These are phyloP conservation scores for Crithidia bombi DNA, from an alignment of 208 protist species.

Conservation along the genomic window DNA sequence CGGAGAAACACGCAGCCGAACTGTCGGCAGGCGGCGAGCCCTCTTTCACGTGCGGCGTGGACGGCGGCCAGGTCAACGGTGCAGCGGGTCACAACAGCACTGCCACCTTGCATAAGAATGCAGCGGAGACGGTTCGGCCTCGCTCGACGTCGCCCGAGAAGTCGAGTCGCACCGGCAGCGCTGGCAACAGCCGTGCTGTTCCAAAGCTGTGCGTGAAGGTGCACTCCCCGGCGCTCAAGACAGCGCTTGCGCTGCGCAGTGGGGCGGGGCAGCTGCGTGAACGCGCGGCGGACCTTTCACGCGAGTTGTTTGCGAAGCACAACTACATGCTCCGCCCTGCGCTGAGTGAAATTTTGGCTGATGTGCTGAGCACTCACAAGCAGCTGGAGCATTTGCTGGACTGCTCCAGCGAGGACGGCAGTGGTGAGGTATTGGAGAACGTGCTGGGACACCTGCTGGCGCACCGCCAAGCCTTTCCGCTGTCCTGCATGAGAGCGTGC, in stretches of 20 bases:
- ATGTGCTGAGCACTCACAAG: conserved; percentile 50
- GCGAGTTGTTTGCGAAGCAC: conserved; percentile 50
- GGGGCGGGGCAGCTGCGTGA: conserved; percentile 11
- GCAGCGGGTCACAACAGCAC: too few relatives aligned
- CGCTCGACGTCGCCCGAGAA: conserved; percentile 1
- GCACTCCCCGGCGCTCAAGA: conserved; percentile 38
- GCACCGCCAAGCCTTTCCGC: conserved; percentile 51
- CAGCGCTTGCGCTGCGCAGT: conserved; percentile 36
- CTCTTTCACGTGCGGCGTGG: too few relatives aligned
- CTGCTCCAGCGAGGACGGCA: conserved; percentile 35
- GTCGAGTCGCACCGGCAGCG: not conserved
- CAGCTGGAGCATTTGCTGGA: conserved; percentile 39
- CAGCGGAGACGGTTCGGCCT: not conserved
- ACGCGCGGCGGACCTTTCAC: conserved; percentile 30
- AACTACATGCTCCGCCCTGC: conserved; percentile 47
- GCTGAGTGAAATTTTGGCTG: conserved; percentile 53
- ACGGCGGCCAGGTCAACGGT: too few relatives aligned
- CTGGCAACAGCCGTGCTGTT: conserved; percentile 4
- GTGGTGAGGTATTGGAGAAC: conserved; percentile 43
- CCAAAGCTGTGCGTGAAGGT: conserved; percentile 48
- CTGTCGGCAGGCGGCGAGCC: too few relatives aligned
- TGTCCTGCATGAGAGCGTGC: conserved; percentile 44
- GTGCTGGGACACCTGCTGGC: conserved; percentile 59
- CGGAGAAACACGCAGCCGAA: too few relatives aligned
- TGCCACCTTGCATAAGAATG: not conserved